These are phyloP conservation scores for Silene noctiflora DNA, from an alignment of 179 eudicot species.

Conservation along the genomic window DNA sequence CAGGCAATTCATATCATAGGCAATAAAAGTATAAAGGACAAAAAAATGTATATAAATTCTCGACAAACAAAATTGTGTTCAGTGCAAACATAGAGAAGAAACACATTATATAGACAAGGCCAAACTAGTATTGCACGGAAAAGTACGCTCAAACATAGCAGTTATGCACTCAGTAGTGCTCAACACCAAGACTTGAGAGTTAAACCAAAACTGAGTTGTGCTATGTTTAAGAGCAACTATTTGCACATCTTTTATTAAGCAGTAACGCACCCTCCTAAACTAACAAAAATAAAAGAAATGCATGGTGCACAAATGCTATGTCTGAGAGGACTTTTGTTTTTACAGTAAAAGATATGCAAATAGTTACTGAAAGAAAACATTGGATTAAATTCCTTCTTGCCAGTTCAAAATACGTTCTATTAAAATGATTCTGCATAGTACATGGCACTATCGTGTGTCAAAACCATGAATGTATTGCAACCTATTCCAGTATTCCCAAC, in stretches of 20 bases:
- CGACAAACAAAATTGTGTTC: neutral
- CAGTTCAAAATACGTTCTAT: neutral
- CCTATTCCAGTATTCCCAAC: neutral
- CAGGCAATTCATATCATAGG: neutral
- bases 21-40: neutral
- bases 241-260: too few species aligned
- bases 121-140: neutral
- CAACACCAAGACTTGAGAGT: neutral
- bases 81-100: neutral
- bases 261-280: too few species aligned
- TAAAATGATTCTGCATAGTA: neutral
- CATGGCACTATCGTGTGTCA: neutral
- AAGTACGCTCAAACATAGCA: neutral
- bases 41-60: neutral
- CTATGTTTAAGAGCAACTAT: too few species aligned
- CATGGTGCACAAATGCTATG: too few species aligned
- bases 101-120: neutral
- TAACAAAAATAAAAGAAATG: too few species aligned
- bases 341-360: neutral
- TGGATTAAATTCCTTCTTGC: neutral
- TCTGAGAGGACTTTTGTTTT: too few species aligned
- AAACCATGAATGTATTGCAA: neutral
- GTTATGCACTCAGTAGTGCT: too few species aligned
- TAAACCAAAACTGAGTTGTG: neutral
- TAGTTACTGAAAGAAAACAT: neutral